phyloP scores from a whole-genome alignment of 2,329 filamentous ascomycete genomes.

The Fusarium illudens region DNA sequence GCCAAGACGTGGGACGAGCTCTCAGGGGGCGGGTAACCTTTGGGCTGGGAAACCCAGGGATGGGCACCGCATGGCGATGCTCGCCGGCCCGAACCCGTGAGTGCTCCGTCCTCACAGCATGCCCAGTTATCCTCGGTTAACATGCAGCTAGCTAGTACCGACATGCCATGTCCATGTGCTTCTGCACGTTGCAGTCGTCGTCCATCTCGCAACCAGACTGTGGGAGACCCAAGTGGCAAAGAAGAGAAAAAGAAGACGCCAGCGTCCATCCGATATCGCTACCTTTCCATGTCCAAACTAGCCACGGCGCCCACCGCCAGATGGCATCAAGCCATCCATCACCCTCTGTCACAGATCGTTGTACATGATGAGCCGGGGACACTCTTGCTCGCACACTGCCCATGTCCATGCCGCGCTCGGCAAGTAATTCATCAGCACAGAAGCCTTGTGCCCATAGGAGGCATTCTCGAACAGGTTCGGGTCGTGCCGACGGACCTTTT shows the following conservation, averaged over 20 bases:
- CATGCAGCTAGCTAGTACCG: slow-evolving; percentile 9
- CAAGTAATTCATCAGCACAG: slow-evolving; percentile 48
- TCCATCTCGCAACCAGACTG: slow-evolving; percentile 3
- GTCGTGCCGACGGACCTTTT: slow-evolving; percentile 49
- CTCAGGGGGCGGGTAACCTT: slow-evolving; percentile 6
- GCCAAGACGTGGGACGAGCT: slow-evolving; percentile 23
- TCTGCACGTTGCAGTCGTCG: slow-evolving; percentile 12
- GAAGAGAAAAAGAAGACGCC: slow-evolving; percentile 1
- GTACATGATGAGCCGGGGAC: slow-evolving; percentile 49
- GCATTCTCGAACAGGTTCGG: slow-evolving; percentile 49
- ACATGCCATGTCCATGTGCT: slow-evolving; percentile 20
- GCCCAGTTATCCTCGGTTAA: slow-evolving; percentile 35
- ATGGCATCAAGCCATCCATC: slow-evolving; percentile 20
- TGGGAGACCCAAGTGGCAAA: slow-evolving; percentile 6
- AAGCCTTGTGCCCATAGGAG: slow-evolving; percentile 46
- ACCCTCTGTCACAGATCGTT: slow-evolving; percentile 45
- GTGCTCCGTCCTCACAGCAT: slow-evolving; percentile 19
- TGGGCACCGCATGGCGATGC: too few species aligned
- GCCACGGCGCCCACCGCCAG: background rate
- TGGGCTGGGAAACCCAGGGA: slow-evolving; percentile 3
- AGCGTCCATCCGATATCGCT: slow-evolving; percentile 19
- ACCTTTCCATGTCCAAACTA: background rate
- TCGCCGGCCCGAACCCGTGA: slow-evolving; percentile 27
- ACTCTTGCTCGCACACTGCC: slow-evolving; percentile 46
- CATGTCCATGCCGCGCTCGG: slow-evolving; percentile 52